Base-by-base conservation (phyloP, 345 rosid species). In the Camelina neglecta region DNA sequence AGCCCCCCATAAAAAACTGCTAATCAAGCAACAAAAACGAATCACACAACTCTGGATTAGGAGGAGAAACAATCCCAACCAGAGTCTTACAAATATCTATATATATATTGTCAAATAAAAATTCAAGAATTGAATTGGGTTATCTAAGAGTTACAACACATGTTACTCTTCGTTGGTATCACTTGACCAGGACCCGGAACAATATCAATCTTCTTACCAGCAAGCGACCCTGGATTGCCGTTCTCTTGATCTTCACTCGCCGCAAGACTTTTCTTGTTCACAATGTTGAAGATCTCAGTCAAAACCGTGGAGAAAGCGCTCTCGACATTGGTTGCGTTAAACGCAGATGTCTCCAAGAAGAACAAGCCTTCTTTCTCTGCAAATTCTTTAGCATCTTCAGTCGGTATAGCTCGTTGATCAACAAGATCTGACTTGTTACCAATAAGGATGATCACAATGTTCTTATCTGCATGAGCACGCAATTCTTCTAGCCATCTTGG, bases 401-500 rank as follows among this genome's bases (percentile, higher is more conserved):
- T 83, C 6, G 92, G 84, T 9, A 90, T 89, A 9, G 82, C 87
- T 6, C 92, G 81, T 71, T 86, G 90, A 78, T 85, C 80, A 67
- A 80, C 92, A 1, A 90, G 90, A 81, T 90, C 96, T 12, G 75
- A 76, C 71, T 88, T 90, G 84, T 90, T 90, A 2, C 96, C 96
- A 11, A 87, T 83, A 49, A 90, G 83, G 72, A 90, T 88, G 12
- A 90, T 87, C 56, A 90, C 93, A 21, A 90, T 90, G 75, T 90
- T 90, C 84, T 90, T 88, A 65, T 88, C 93, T 0, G 93, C 96
- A 72, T 90, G 96, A 85, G 86, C 78, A 4, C 90, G 92, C 67
- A 90, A 71, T 78, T 90, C 96, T 76, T 88, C 96, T 42, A 90
- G 62, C 96, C 96, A 88, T 8, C 93, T 87, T 8, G 92, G 89